Evolutionary conservation across 257 asterid genomes (phyloP).

Genomic region (Fraxinus excelsior): DNA sequence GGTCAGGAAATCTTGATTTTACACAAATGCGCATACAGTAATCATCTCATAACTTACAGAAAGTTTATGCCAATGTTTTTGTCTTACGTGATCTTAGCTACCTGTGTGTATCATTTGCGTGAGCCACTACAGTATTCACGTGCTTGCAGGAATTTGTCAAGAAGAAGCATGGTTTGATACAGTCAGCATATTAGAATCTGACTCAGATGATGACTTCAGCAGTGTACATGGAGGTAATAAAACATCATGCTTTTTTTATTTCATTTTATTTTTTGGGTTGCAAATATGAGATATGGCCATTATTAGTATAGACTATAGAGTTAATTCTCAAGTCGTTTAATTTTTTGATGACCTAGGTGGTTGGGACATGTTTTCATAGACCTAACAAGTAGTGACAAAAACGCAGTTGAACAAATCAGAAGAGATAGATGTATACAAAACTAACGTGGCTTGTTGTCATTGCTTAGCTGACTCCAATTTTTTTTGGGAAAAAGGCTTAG

Average conservation of each 20-base stretch:
- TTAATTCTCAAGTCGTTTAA: neutral
- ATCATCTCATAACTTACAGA: neutral
- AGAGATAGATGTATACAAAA: neutral
- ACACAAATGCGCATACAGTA: neutral
- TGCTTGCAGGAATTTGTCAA: constrained; percentile 63
- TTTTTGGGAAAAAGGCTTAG: neutral
- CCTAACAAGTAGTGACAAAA: neutral
- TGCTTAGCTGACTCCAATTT: neutral
- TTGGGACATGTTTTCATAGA: neutral
- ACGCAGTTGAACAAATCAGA: neutral
- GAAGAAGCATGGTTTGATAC: constrained; percentile 97
- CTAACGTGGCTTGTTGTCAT: neutral
- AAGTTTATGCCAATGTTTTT: neutral
- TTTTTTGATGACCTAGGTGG: neutral
- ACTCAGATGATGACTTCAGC: constrained; percentile 85
- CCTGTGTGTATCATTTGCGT: neutral
- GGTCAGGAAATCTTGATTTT: neutral
- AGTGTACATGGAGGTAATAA: constrained; percentile 93
- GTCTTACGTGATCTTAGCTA: neutral
- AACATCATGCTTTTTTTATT: constrained; percentile 1
- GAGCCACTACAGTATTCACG: neutral
- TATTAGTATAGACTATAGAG: neutral
- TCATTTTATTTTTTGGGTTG: neutral
- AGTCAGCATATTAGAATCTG: constrained; percentile 81
- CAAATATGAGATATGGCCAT: neutral